Conservation (phyloP, 306 rosid species). For the Aeschynomene evenia region DNA sequence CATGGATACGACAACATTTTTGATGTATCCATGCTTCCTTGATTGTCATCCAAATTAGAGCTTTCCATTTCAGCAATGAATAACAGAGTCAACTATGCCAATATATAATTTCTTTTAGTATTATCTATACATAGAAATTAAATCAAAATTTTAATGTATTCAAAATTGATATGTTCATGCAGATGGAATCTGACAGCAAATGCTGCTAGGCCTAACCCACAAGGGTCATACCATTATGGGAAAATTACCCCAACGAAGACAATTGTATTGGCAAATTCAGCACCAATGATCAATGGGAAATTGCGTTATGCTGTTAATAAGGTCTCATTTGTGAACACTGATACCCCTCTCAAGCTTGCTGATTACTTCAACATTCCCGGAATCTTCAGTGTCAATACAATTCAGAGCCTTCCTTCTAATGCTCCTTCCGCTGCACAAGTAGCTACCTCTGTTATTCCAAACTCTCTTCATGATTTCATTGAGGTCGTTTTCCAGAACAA, state of each 20-base stretch:
- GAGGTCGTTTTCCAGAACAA: constrained; percentile 88
- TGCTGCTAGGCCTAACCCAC: constrained; percentile 99
- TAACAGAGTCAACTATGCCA: too few relatives aligned
- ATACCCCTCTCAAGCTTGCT: constrained; percentile 95
- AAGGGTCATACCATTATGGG: constrained; percentile 96
- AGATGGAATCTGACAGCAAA: constrained; percentile 97
- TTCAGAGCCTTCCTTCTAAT: constrained; percentile 65
- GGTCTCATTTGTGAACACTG: constrained; percentile 70
- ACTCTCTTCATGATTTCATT: constrained; percentile 72
- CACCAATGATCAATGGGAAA: constrained; percentile 72
- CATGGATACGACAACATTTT: too few relatives aligned
- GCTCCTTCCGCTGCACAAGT: constrained; percentile 55
- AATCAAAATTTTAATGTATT: not conserved
- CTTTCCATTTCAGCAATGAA: too few relatives aligned
- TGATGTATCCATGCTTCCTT: too few relatives aligned
- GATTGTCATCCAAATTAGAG: too few relatives aligned
- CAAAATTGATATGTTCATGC: constrained; percentile 24
- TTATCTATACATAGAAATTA: too few relatives aligned
- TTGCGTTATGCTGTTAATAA: constrained; percentile 72
- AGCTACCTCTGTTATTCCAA: constrained; percentile 61
- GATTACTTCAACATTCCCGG: constrained; percentile 91
- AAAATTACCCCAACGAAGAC: constrained; percentile 67
- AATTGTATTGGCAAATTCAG: constrained; percentile 71
- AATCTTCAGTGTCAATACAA: constrained; percentile 58
- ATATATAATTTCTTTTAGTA: too few relatives aligned